Conservation (phyloP, 345 rosid genomes). For the Lagerstroemia speciosa region DNA sequence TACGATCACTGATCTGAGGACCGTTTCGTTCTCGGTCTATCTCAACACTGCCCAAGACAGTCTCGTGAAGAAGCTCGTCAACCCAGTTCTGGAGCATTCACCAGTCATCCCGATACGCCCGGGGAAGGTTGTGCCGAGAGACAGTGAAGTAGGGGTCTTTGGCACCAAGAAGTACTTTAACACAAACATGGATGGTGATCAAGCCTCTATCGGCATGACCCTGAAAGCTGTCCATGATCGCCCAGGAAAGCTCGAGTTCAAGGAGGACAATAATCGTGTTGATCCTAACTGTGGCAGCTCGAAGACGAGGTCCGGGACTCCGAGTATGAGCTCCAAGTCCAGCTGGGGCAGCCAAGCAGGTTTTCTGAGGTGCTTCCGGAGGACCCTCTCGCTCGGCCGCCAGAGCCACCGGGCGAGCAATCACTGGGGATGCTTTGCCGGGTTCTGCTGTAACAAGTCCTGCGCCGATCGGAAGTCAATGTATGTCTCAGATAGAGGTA, state of each 20-base stretch:
- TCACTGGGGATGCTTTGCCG: constrained; percentile 30
- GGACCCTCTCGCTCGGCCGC: constrained; percentile 16
- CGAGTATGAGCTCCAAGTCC: constrained; percentile 36
- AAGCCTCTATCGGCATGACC: background rate
- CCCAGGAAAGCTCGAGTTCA: constrained; percentile 4
- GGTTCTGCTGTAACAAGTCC: constrained; percentile 37
- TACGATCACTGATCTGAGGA: background rate
- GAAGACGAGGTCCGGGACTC: constrained; percentile 25
- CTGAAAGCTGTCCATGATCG: constrained; percentile 11
- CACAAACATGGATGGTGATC: constrained; percentile 23
- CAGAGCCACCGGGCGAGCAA: constrained; percentile 15
- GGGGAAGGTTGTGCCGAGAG: constrained; percentile 17
- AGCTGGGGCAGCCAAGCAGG: constrained; percentile 41
- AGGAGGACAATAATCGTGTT: constrained; percentile 10
- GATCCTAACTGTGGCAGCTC: constrained; percentile 18
- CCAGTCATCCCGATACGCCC: constrained; percentile 11
- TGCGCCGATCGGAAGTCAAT: constrained; percentile 45
- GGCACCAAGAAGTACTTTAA: constrained; percentile 53
- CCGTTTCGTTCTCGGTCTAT: background rate
- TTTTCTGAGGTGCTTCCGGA: constrained; percentile 17
- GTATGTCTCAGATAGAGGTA: constrained; percentile 10
- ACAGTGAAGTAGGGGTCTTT: constrained; percentile 39
- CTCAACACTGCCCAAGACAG: constrained; percentile 16
- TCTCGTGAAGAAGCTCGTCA: constrained; percentile 24
- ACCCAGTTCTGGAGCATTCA: constrained; percentile 16